Base-by-base conservation (phyloP, 768 basidiomycete genomes). In the Tulasnella sp. region DNA sequence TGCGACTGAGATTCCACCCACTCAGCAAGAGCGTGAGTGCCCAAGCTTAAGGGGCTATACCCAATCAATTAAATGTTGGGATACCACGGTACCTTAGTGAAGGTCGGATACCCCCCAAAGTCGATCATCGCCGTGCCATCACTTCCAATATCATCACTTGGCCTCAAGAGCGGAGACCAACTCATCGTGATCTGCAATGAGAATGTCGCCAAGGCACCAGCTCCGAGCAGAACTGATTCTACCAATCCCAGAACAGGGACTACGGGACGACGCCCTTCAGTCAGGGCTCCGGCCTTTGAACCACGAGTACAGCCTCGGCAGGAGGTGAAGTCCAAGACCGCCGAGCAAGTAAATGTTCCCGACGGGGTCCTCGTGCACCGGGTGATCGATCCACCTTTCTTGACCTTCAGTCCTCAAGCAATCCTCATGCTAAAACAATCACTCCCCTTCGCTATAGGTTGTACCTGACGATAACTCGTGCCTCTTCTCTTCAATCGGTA, bases 391-490 rank as follows among this genome's bases (percentile, higher is more conserved):
- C 61, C 11, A 4, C 15, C 48, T 29, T 29, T 51, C 50, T 23
- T 51, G 21, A 15, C 34, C 47, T 30, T 38, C 11, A 26, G 17
- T 26, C 17, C 8, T 19, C 11, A 3, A 11, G n/a, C n/a, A n/a
- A n/a, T 60, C 21, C 27, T 23, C 23, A 38, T 55, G 32, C 17
- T 23, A 32, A 19, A n/a, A 32, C 30, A n/a, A 30, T 53, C 29
- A 17, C 41, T 42, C 9, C n/a, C 43, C 43, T 30, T 19, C 26
- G 24, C 56, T 63, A 38, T 64, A 88, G 81, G 77, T 92, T 58
- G 90, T 95, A 17, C 94, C 93, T n/a, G 95, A 98, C 67, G 95
- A 98, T 72, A 98, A 98, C 67, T 88, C 91, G 1, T 98, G 95
- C 70, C 75, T 98, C 29, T 98, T 97, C 74, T 86, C 86, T 2